Conservation (phyloP, 1,139 yeast genomes). For the Diutina catenulata region DNA sequence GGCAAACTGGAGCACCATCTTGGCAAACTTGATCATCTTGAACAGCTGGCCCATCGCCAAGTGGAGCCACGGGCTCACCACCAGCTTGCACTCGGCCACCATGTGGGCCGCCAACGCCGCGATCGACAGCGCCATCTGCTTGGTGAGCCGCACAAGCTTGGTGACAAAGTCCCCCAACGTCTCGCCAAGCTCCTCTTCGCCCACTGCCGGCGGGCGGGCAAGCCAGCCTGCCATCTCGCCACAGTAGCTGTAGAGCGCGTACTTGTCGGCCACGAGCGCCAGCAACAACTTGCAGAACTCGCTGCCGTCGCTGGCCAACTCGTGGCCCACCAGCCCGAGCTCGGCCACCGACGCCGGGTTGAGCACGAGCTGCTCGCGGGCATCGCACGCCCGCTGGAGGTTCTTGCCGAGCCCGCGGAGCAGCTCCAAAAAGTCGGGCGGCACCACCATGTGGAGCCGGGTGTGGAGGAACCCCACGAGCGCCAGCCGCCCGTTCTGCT, state of each 20-base stretch:
- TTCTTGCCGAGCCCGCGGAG: constrained; percentile 8
- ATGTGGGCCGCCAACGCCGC: neutral
- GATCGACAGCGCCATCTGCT: constrained; percentile 27
- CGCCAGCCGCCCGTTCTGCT: constrained; percentile 17
- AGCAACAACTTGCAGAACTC: constrained; percentile 10
- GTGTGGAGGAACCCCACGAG: constrained; percentile 12
- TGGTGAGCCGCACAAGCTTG: constrained; percentile 32
- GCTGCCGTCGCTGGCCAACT: neutral
- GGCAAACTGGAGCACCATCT: neutral
- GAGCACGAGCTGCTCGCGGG: no score
- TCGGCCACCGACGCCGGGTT: neutral
- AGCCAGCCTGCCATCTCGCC: constrained; percentile 17
- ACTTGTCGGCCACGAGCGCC: constrained; percentile 17
- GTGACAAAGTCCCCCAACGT: constrained; percentile 34
- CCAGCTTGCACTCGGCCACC: neutral
- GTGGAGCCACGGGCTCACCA: neutral
- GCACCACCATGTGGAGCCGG: neutral
- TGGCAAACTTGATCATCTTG: neutral
- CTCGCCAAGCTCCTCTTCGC: constrained; percentile 36
- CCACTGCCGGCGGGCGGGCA: constrained; percentile 12
- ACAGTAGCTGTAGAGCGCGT: constrained; percentile 20
- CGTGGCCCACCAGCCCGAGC: neutral
- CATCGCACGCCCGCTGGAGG: no score
- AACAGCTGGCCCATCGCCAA: constrained; percentile 3
- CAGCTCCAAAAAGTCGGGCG: neutral